phyloP scores from a whole-genome alignment of 345 rosid genomes.

The Lepidium aucheri region DNA sequence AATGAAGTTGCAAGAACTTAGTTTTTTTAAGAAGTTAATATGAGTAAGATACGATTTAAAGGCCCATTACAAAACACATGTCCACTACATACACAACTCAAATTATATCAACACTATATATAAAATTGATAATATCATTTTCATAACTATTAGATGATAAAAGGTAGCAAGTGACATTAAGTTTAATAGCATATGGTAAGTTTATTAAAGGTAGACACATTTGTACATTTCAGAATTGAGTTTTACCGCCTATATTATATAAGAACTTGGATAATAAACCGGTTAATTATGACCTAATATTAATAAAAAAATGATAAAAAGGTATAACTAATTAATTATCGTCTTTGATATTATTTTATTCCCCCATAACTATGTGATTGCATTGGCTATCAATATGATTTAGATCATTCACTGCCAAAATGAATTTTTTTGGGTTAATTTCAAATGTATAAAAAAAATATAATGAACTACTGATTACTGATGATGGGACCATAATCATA shows the following conservation, averaged over 20 bases:
- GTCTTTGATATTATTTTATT: neutral
- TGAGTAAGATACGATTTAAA: neutral
- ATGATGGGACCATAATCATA: slow-evolving; percentile 6
- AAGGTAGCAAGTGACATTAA: neutral
- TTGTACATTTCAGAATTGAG: no score
- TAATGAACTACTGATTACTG: slow-evolving; percentile 7
- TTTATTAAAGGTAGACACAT: no score
- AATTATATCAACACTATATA: neutral
- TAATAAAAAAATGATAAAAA: no score
- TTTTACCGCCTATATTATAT: no score
- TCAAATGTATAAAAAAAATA: neutral
- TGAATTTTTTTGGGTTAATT: neutral
- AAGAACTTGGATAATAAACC: no score
- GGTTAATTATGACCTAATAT: no score
- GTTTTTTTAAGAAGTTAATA: neutral
- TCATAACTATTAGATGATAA: slow-evolving; percentile 1
- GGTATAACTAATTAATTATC: neutral
- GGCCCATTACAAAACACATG: slow-evolving; percentile 7
- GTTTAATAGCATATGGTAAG: no score
- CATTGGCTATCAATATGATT: slow-evolving; percentile 9
- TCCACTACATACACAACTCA: slow-evolving; percentile 2
- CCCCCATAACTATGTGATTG: neutral
- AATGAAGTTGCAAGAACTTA: neutral
- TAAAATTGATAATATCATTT: neutral
- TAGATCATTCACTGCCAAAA: neutral